Conservation (phyloP, 176 grass and related monocot species). For the Carex myosuroides region DNA sequence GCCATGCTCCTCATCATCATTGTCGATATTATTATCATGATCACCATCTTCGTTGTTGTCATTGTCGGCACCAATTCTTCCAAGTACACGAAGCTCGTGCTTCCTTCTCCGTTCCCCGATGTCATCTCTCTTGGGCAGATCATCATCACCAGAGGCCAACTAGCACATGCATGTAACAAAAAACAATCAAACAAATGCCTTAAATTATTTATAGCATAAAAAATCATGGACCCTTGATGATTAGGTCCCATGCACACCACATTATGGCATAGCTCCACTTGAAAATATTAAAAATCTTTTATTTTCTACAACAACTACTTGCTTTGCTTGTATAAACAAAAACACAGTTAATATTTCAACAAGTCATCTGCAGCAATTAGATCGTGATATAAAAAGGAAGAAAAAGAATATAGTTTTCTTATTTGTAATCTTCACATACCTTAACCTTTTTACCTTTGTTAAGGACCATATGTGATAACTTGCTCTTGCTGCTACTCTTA, state of each 20-base stretch:
- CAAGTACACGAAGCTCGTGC: conserved; percentile 77
- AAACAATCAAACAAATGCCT: not conserved
- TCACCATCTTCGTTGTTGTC: conserved; percentile 23
- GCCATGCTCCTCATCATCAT: conserved; percentile 17
- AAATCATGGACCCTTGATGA: not conserved
- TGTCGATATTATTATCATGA: conserved; percentile 20
- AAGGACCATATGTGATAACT: conserved; percentile 27
- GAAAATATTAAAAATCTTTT: not conserved
- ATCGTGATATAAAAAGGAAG: not conserved
- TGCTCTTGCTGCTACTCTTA: conserved; percentile 33
- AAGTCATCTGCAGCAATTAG: not conserved
- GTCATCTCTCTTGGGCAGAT: conserved; percentile 87
- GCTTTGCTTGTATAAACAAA: not conserved
- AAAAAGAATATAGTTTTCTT: conserved; percentile 2
- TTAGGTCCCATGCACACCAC: not conserved
- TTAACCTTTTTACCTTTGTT: conserved; percentile 58
- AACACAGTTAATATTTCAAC: conserved; percentile 4
- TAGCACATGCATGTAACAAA: conserved; percentile 5
- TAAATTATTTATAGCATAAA: not conserved
- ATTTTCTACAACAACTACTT: not conserved
- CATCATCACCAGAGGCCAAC: conserved; percentile 85
- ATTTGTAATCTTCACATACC: conserved; percentile 33
- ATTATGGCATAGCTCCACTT: not conserved
- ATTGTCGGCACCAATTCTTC: conserved; percentile 47
- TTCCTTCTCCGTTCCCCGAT: conserved; percentile 85